A percentile compares a stretch with the other conserved stretches of the same genome.
These are phyloP conservation scores for Microcyclospora pomicola DNA, from an alignment of 2,329 filamentous ascomycete species.

Conservation along the genomic window DNA sequence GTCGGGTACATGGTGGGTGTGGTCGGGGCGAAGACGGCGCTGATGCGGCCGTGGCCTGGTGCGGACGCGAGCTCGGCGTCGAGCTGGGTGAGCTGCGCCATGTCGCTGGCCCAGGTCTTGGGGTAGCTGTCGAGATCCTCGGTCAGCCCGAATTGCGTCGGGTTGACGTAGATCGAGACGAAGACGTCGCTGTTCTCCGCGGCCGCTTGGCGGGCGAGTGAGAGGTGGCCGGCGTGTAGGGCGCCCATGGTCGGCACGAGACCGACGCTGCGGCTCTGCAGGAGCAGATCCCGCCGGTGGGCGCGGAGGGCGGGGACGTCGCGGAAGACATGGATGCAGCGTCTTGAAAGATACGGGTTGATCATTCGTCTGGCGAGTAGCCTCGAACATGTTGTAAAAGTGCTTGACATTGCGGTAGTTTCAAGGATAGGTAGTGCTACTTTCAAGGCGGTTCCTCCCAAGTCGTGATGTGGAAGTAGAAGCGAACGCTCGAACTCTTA, in stretches of 20 bases:
- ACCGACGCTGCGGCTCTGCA: conserved; percentile 59
- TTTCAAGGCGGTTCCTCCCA: too few relatives aligned
- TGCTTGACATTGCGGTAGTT: too few relatives aligned
- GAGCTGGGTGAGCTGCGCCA: conserved; percentile 50
- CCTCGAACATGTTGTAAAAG: too few relatives aligned
- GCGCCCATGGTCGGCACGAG: conserved; percentile 97
- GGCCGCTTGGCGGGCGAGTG: conserved; percentile 71
- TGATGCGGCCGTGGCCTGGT: conserved; percentile 46
- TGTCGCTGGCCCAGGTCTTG: conserved; percentile 71
- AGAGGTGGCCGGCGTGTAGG: conserved; percentile 80
- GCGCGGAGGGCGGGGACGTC: conserved; percentile 56
- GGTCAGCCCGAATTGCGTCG: conserved; percentile 80
- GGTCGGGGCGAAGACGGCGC: conserved; percentile 74
- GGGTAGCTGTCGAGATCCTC: conserved; percentile 88
- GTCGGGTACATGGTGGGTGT: conserved; percentile 79
- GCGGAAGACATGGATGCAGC: conserved; percentile 52
- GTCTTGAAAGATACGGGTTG: too few relatives aligned
- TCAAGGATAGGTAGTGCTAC: too few relatives aligned
- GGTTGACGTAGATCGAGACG: conserved; percentile 90
- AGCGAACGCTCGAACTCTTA: too few relatives aligned
- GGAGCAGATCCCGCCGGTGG: conserved; percentile 52
- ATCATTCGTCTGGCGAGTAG: too few relatives aligned
- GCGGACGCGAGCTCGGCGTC: conserved; percentile 53
- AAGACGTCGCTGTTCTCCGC: conserved; percentile 74
- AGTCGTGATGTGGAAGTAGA: too few relatives aligned